Conservation (phyloP, 257 asterid species). For the Jacaranda copaia region DNA sequence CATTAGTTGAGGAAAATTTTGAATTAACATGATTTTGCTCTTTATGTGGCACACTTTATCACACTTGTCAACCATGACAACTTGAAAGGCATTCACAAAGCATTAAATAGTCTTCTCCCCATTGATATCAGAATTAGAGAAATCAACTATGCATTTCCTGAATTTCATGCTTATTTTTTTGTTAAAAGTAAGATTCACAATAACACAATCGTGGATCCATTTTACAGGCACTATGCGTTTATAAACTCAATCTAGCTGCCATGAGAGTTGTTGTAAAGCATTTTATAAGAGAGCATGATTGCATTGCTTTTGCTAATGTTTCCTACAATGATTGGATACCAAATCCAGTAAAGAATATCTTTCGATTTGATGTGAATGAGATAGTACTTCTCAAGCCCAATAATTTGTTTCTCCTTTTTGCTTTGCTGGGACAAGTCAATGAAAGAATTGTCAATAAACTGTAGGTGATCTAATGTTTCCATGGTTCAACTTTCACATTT, state of each 20-base stretch:
- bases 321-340: conserved; percentile 72
- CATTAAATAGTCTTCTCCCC: conserved; percentile 84
- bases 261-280: conserved; percentile 80
- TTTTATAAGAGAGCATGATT: conserved; percentile 82
- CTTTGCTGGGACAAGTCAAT: conserved; percentile 7
- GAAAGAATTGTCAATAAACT: background rate
- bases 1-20: conserved; percentile 1
- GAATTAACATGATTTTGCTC: conserved; percentile 33
- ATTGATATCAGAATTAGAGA: conserved; percentile 78
- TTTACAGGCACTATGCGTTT: conserved; percentile 68
- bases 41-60: conserved; percentile 83
- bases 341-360: conserved; percentile 75
- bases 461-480: conserved; percentile 15
- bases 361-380: conserved; percentile 71
- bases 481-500: conserved; percentile 21
- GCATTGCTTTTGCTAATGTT: conserved; percentile 82
- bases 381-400: conserved; percentile 50
- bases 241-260: conserved; percentile 67
- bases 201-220: conserved; percentile 81
- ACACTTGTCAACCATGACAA: conserved; percentile 80
- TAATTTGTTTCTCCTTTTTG: conserved; percentile 4
- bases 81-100: conserved; percentile 71
- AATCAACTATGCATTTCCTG: conserved; percentile 71
- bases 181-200: conserved; percentile 75
- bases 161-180: conserved; percentile 95